phyloP scores from a whole-genome alignment of 495 filamentous ascomycete species.

The Mytilinidion resinicola region DNA sequence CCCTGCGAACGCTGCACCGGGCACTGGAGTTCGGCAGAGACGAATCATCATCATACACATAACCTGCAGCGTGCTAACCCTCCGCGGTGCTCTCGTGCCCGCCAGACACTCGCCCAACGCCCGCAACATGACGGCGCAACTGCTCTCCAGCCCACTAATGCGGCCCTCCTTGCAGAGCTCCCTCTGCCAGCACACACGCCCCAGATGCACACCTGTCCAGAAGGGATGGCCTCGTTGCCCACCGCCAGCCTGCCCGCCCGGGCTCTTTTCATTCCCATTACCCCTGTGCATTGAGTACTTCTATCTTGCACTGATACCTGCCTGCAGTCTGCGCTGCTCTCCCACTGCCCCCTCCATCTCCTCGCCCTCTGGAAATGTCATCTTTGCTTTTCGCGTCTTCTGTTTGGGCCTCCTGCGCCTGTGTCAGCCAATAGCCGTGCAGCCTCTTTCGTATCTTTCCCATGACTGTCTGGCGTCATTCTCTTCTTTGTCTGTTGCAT shows the following conservation, averaged over 20 bases:
- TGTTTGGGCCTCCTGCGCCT: slow-evolving; percentile 6
- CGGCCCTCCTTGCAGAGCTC: slow-evolving; percentile 24
- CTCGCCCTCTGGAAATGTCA: slow-evolving; percentile 14
- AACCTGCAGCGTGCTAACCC: slow-evolving; percentile 18
- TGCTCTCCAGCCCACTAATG: slow-evolving; percentile 23
- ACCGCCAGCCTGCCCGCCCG: background rate
- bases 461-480: slow-evolving; percentile 17
- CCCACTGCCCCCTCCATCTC: slow-evolving; percentile 16
- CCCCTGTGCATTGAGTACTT: slow-evolving; percentile 23
- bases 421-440: slow-evolving; percentile 17
- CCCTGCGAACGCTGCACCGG: slow-evolving; percentile 23
- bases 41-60: slow-evolving; percentile 22
- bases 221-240: background rate
- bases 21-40: slow-evolving; percentile 12
- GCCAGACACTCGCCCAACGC: slow-evolving; percentile 24
- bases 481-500: slow-evolving; percentile 20
- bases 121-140: slow-evolving; percentile 19
- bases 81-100: slow-evolving; percentile 23
- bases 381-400: slow-evolving; percentile 25
- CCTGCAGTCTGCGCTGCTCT: slow-evolving; percentile 22
- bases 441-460: slow-evolving; percentile 7
- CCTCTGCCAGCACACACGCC: slow-evolving; percentile 26
- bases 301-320: slow-evolving; percentile 21
- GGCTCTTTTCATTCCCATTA: background rate
- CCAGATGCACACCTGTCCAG: slow-evolving; percentile 1